Conservation (phyloP, 352 stramenopile genomes). For the Globisporangium cederbergense region DNA sequence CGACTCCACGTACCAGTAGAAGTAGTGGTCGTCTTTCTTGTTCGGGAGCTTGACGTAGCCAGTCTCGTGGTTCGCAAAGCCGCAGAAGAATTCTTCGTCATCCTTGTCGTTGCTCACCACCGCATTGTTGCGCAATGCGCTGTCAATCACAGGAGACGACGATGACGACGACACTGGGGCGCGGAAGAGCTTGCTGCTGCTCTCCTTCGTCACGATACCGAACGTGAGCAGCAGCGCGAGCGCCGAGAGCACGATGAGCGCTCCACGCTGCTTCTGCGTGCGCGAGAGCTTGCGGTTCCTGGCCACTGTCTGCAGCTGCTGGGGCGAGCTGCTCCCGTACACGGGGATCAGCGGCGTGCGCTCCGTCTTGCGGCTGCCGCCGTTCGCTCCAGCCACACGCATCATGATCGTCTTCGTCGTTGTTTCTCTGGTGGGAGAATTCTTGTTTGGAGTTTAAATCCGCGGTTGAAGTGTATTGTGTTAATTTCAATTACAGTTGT, state of each 20-base stretch:
- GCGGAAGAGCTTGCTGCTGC: slow-evolving; percentile 10
- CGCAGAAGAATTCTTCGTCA: slow-evolving; percentile 15
- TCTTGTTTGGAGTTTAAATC: too few species aligned
- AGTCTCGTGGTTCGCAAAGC: slow-evolving; percentile 17
- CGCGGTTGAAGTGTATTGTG: too few species aligned
- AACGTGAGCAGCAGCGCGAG: slow-evolving; percentile 18
- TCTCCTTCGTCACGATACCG: slow-evolving; percentile 17
- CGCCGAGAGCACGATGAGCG: slow-evolving; percentile 7
- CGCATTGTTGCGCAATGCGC: background rate
- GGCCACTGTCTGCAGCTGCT: background rate
- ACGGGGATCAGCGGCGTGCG: slow-evolving; percentile 15
- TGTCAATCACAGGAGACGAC: background rate
- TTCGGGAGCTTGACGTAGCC: slow-evolving; percentile 41
- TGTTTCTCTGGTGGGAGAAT: background rate
- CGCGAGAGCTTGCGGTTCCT: background rate
- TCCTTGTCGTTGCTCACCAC: slow-evolving; percentile 6
- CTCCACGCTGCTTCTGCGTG: slow-evolving; percentile 8
- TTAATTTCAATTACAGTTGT: too few species aligned
- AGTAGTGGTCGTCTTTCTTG: slow-evolving; percentile 50
- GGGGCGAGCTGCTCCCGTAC: slow-evolving; percentile 5
- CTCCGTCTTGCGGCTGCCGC: slow-evolving; percentile 11
- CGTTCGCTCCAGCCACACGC: background rate
- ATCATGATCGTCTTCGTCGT: slow-evolving; percentile 1
- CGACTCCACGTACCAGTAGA: slow-evolving; percentile 56
- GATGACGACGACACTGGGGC: background rate